Evolutionary conservation across 2,329 filamentous ascomycete genomes (phyloP).

Genomic region (Claviceps sp.): DNA sequence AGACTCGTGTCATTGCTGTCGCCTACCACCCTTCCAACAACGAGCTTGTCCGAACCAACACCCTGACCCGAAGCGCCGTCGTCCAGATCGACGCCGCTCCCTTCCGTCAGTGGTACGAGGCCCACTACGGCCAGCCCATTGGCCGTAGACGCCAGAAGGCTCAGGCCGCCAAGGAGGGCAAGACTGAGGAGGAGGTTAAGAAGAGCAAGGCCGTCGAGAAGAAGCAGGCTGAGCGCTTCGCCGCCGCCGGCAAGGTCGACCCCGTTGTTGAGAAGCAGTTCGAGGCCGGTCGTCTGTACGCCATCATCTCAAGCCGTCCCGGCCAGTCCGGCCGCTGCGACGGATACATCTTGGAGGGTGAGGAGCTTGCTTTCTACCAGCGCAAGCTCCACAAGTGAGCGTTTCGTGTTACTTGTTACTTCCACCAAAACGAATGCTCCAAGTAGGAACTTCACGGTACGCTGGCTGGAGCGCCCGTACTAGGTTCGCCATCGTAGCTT

Average conservation of each 20-base stretch:
- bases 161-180: constrained; percentile 43
- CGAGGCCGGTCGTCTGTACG: constrained; percentile 95
- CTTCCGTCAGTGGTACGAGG: constrained; percentile 99
- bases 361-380: constrained; percentile 99
- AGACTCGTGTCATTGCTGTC: constrained; percentile 97
- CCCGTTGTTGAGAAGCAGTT: constrained; percentile 90
- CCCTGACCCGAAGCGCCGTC: constrained; percentile 96
- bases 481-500: too few relatives aligned
- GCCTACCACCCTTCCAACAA: constrained; percentile 99
- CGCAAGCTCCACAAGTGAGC: constrained; percentile 96
- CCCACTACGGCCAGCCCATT: constrained; percentile 87
- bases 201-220: constrained; percentile 92
- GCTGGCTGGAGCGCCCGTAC: too few relatives aligned
- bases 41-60: constrained; percentile 99
- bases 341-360: constrained; percentile 97
- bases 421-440: background rate
- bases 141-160: constrained; percentile 89
- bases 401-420: background rate
- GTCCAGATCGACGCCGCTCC: constrained; percentile 97
- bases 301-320: constrained; percentile 81
- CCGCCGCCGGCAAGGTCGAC: constrained; percentile 85
- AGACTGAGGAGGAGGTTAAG: constrained; percentile 59
- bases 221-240: constrained; percentile 86
- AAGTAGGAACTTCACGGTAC: too few relatives aligned
- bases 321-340: constrained; percentile 95